Percentiles rank a stretch among this genome's conserved stretches.
Evolutionary conservation across 805 yeast genomes (phyloP).

Genomic region (Clavispora asparagi): DNA sequence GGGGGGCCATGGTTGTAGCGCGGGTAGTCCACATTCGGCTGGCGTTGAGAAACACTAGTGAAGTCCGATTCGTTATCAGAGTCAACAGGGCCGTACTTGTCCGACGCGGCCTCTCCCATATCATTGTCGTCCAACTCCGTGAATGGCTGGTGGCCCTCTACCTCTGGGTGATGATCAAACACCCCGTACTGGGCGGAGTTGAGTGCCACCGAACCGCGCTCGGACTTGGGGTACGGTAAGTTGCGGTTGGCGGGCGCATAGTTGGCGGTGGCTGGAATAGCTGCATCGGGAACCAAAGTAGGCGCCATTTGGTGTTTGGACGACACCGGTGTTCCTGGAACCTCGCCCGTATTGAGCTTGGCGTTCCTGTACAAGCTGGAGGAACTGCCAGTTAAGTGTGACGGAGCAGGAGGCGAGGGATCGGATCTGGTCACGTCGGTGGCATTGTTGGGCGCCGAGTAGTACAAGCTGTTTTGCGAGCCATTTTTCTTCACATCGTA

Average conservation of each 20-base stretch:
- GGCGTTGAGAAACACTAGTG: conserved; percentile 77
- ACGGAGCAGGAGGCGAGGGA: conserved; percentile 9
- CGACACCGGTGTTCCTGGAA: conserved; percentile 30
- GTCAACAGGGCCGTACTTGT: conserved; percentile 12
- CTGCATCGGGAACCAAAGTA: conserved; percentile 20
- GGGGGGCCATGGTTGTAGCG: neutral
- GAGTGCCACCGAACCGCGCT: conserved; percentile 12
- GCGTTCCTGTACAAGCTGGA: conserved; percentile 4
- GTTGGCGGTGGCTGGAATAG: conserved; percentile 22
- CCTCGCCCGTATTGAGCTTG: conserved; percentile 22
- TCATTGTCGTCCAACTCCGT: conserved; percentile 31
- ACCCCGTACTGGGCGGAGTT: conserved; percentile 22
- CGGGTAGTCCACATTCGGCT: conserved; percentile 46
- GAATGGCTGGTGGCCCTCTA: conserved; percentile 42
- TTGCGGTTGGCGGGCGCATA: conserved; percentile 5
- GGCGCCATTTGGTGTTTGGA: conserved; percentile 31
- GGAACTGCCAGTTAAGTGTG: conserved; percentile 3
- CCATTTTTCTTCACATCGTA: conserved; percentile 3
- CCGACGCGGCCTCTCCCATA: conserved; percentile 7
- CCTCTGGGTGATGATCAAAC: conserved; percentile 42
- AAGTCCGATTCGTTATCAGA: conserved; percentile 56
- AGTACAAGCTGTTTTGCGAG: conserved; percentile 22
- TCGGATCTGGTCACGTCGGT: conserved; percentile 27
- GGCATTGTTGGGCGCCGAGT: conserved; percentile 27
- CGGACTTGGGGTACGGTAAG: conserved; percentile 22